These are phyloP conservation scores for Euphorbia celastroides DNA, from an alignment of 441 rosid genomes.

Conservation along the genomic window DNA sequence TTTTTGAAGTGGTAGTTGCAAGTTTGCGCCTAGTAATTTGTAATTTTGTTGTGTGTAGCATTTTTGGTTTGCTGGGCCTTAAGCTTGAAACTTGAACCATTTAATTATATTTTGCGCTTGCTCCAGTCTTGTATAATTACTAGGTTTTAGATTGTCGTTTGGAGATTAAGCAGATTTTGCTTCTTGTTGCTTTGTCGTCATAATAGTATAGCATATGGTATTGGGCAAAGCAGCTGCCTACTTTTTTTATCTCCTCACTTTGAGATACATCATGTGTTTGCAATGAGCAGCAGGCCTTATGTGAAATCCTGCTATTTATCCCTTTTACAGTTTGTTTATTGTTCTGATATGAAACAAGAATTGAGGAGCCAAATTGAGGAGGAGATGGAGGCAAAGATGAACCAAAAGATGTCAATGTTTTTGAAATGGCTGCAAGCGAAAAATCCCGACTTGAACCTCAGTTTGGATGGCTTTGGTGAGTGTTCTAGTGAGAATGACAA, in stretches of 20 bases:
- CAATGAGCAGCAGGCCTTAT: not conserved
- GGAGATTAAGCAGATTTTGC: not conserved
- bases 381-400: too few relatives aligned
- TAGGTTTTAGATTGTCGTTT: not conserved
- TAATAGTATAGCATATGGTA: not conserved
- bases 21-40: too few relatives aligned
- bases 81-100: not conserved
- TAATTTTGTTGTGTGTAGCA: not conserved
- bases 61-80: not conserved
- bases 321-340: not conserved
- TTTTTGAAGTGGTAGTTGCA: too few relatives aligned
- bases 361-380: too few relatives aligned
- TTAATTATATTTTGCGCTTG: not conserved
- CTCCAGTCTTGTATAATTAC: not conserved
- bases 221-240: not conserved
- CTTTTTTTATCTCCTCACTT: not conserved
- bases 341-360: too few relatives aligned
- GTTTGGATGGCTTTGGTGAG: too few relatives aligned
- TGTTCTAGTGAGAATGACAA: too few relatives aligned
- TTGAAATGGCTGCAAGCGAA: too few relatives aligned
- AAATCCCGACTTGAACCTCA: too few relatives aligned
- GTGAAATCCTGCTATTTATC: not conserved
- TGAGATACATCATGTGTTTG: slow-evolving; percentile 3
- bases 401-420: too few relatives aligned
- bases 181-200: not conserved